Evolutionary conservation across 306 rosid genomes (phyloP).

Genomic region (Begonia fuchsioides): DNA sequence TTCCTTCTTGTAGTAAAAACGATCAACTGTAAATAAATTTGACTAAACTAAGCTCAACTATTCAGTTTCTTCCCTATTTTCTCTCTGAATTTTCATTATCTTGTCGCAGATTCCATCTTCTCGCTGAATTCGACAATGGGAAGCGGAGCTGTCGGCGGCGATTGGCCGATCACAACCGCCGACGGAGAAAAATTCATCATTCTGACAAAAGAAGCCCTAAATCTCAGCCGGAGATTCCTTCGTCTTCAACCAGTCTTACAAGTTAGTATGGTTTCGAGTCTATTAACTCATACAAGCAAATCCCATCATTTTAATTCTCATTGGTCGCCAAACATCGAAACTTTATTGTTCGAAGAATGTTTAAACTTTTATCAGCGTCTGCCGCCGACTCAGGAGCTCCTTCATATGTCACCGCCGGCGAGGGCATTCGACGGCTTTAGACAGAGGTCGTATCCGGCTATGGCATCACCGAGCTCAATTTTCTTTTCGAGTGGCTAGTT

Average conservation of each 20-base stretch:
- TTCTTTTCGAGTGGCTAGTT: slow-evolving; percentile 39
- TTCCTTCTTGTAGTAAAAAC: no score
- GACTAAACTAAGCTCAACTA: no score
- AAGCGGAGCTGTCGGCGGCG: slow-evolving; percentile 97
- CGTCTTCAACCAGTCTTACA: slow-evolving; percentile 20
- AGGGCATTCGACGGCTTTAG: slow-evolving; percentile 46
- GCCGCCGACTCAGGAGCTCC: slow-evolving; percentile 46
- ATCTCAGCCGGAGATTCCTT: slow-evolving; percentile 16
- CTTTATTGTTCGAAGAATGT: no score
- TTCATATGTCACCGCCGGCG: slow-evolving; percentile 50
- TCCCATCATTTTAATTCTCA: neutral
- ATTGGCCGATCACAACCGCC: slow-evolving; percentile 93
- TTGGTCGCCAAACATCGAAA: neutral
- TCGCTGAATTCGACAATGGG: slow-evolving; percentile 85
- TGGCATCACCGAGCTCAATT: slow-evolving; percentile 45
- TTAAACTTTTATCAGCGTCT: slow-evolving; percentile 15
- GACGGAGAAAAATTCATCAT: slow-evolving; percentile 73
- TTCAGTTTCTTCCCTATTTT: no score
- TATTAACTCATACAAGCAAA: neutral
- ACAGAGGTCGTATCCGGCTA: slow-evolving; percentile 42
- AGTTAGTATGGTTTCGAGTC: slow-evolving; percentile 16
- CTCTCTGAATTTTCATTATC: no score
- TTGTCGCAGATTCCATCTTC: slow-evolving; percentile 64
- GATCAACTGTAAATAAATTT: no score
- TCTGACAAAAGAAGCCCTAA: slow-evolving; percentile 18